Percentiles rank a stretch among this genome's conserved stretches.
phyloP scores from a whole-genome alignment of 2,329 filamentous ascomycete species.

The Aspergillus carbonarius region DNA sequence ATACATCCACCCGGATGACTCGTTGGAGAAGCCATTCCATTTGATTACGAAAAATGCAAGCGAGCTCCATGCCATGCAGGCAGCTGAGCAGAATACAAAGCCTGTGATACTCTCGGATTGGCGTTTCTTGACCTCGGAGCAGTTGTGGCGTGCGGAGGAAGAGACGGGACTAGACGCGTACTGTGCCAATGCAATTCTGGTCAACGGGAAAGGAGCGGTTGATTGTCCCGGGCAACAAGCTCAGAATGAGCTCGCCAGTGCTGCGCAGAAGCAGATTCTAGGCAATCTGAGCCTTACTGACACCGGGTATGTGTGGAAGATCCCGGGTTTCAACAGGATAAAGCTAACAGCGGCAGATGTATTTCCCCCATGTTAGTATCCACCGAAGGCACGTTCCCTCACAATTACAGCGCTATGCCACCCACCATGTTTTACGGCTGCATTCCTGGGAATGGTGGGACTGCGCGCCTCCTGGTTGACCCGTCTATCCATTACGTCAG shows the following conservation, averaged over 20 bases:
- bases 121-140: conserved; percentile 52
- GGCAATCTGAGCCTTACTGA: conserved; percentile 20
- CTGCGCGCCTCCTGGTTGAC: conserved; percentile 46
- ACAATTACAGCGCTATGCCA: conserved; percentile 26
- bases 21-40: conserved; percentile 48
- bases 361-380: conserved; percentile 15
- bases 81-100: conserved; percentile 48
- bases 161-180: conserved; percentile 41
- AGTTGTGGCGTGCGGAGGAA: conserved; percentile 34
- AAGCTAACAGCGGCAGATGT: conserved; percentile 14
- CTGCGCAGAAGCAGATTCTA: conserved; percentile 9
- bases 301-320: conserved; percentile 14
- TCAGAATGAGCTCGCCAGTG: conserved; percentile 39
- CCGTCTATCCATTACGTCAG: conserved; percentile 47
- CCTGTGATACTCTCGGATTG: conserved; percentile 57
- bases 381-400: conserved; percentile 16
- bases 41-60: conserved; percentile 44
- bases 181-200: conserved; percentile 59
- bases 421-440: conserved; percentile 40
- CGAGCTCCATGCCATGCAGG: conserved; percentile 45
- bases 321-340: no score
- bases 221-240: conserved; percentile 49
- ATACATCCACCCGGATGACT: conserved; percentile 43
- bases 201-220: conserved; percentile 60
- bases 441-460: conserved; percentile 43